Evolutionary conservation across 208 protist genomes (phyloP).

Genomic region (Leishmania gerbilli): DNA sequence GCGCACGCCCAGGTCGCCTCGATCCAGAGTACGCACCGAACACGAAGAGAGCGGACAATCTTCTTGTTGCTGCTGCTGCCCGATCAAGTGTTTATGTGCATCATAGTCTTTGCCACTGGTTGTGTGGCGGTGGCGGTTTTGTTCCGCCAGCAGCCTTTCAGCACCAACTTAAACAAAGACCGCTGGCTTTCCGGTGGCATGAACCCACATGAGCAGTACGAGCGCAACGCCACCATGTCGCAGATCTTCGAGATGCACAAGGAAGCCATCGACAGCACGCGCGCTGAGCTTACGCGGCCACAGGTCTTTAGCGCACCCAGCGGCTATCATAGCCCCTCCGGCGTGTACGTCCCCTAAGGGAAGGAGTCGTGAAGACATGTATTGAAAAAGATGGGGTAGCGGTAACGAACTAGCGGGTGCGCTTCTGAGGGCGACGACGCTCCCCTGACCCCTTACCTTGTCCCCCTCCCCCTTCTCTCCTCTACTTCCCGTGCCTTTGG

Average conservation of each 20-base stretch:
- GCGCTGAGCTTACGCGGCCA: slow-evolving; percentile 46
- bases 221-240: slow-evolving; percentile 80
- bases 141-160: slow-evolving; percentile 52
- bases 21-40: slow-evolving; percentile 70
- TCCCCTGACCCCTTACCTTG: not conserved
- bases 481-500: not conserved
- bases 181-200: slow-evolving; percentile 58
- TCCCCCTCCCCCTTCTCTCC: slow-evolving; percentile 7
- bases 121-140: slow-evolving; percentile 29
- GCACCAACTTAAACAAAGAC: slow-evolving; percentile 54
- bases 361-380: not conserved
- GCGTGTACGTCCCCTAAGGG: slow-evolving; percentile 38
- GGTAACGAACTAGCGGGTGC: not conserved
- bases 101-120: slow-evolving; percentile 1
- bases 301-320: slow-evolving; percentile 57
- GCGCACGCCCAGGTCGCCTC: slow-evolving; percentile 68
- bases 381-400: not conserved
- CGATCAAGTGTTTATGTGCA: slow-evolving; percentile 66
- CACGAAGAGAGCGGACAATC: slow-evolving; percentile 46
- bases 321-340: slow-evolving; percentile 64
- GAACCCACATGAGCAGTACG: slow-evolving; percentile 77
- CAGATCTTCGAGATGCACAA: slow-evolving; percentile 69
- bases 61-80: slow-evolving; percentile 67
- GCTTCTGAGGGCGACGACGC: not conserved
- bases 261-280: slow-evolving; percentile 68